Percentiles rank a stretch among this genome's conserved stretches.
phyloP scores from a whole-genome alignment of 768 basidiomycete genomes.

The Phylloporus scabripes region DNA sequence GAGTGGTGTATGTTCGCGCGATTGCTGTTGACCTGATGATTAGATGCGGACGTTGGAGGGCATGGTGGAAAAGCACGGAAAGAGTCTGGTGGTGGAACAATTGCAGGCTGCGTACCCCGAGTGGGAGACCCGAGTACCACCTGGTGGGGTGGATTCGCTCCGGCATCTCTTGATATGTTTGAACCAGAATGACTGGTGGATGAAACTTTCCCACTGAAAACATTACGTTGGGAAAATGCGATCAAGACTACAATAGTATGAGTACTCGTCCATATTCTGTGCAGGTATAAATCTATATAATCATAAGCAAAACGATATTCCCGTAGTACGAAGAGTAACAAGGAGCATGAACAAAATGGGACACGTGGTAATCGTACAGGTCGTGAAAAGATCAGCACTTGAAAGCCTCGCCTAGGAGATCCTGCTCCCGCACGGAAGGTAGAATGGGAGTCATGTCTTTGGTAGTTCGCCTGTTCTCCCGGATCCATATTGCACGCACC shows the following conservation, averaged over 20 bases:
- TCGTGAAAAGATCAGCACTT: slow-evolving; percentile 24
- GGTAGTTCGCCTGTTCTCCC: slow-evolving; percentile 34
- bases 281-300: slow-evolving; percentile 25
- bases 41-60: slow-evolving; percentile 55
- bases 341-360: slow-evolving; percentile 9
- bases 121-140: slow-evolving; percentile 32
- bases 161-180: slow-evolving; percentile 50
- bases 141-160: slow-evolving; percentile 50
- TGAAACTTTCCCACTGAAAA: not conserved
- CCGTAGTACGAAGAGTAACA: slow-evolving; percentile 1
- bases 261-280: slow-evolving; percentile 3
- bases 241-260: slow-evolving; percentile 7
- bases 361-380: slow-evolving; percentile 5
- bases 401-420: slow-evolving; percentile 31
- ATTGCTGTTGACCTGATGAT: slow-evolving; percentile 1
- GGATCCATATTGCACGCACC: slow-evolving; percentile 37
- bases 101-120: slow-evolving; percentile 22
- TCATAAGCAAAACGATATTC: slow-evolving; percentile 13
- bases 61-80: slow-evolving; percentile 49
- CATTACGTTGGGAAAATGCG: slow-evolving; percentile 4
- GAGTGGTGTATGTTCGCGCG: not conserved
- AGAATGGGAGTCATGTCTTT: slow-evolving; percentile 31
- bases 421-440: slow-evolving; percentile 3
- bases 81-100: slow-evolving; percentile 14
- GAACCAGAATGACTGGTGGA: slow-evolving; percentile 59